phyloP scores from a whole-genome alignment of 306 rosid genomes.

The Cucumis melo region DNA sequence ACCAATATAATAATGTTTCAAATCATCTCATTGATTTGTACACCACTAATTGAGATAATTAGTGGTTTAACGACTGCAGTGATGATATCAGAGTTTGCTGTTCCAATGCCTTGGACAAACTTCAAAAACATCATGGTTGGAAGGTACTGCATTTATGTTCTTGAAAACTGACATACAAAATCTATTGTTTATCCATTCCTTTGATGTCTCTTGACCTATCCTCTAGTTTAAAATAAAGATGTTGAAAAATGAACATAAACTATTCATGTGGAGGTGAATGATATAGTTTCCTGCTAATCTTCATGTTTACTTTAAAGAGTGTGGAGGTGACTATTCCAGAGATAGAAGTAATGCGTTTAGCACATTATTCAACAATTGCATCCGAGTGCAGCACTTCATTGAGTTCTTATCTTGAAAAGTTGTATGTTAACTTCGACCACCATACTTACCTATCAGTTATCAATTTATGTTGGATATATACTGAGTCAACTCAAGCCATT shows the following conservation, averaged over 20 bases:
- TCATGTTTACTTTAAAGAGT: conserved; percentile 28
- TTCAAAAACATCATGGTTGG: conserved; percentile 60
- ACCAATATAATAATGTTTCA: conserved; percentile 6
- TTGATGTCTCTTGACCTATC: not conserved
- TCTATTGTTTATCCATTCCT: not conserved
- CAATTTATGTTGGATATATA: conserved; percentile 2
- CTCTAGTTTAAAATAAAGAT: not conserved
- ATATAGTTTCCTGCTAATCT: conserved; percentile 14
- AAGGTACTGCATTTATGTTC: conserved; percentile 35
- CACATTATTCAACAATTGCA: conserved; percentile 78
- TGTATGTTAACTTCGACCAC: conserved; percentile 30
- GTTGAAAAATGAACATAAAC: not conserved
- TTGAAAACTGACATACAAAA: not conserved
- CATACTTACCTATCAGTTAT: not conserved
- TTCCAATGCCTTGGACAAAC: conserved; percentile 45
- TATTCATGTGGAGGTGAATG: not conserved
- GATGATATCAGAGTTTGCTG: conserved; percentile 67
- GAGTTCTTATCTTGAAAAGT: conserved; percentile 29
- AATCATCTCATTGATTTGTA: conserved; percentile 10
- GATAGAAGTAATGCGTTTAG: conserved; percentile 87
- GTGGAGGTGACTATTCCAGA: conserved; percentile 86
- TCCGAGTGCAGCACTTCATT: conserved; percentile 62
- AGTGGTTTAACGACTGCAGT: conserved; percentile 96
- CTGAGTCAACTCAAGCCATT: conserved; percentile 9
- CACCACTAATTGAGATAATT: conserved; percentile 41